phyloP scores from a whole-genome alignment of 345 rosid genomes.

The Syzygium aromaticum region DNA sequence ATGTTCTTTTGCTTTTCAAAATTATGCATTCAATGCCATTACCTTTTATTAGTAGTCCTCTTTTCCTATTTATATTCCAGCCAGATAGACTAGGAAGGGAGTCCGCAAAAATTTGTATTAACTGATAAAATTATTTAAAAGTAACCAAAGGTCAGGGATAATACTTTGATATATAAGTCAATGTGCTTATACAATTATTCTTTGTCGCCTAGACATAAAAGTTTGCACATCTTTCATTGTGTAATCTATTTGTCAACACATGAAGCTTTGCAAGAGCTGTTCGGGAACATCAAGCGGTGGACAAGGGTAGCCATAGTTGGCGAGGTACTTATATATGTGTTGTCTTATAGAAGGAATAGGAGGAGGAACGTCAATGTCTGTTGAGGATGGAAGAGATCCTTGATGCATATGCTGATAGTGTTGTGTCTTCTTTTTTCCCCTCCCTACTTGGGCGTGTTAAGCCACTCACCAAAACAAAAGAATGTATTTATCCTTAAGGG shows the following conservation, averaged over 20 bases:
- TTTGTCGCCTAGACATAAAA: neutral
- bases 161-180: neutral
- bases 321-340: neutral
- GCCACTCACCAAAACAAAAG: neutral
- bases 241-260: neutral
- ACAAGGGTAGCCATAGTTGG: neutral
- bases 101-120: neutral
- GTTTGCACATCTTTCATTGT: neutral
- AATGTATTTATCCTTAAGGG: neutral
- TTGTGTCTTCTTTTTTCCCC: neutral
- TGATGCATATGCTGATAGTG: neutral
- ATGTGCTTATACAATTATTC: neutral
- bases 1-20: neutral
- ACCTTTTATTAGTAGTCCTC: neutral
- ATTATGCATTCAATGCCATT: neutral
- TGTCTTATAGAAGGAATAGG: neutral
- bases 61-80: neutral
- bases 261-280: neutral
- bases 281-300: neutral
- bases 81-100: neutral
- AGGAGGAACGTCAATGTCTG: neutral
- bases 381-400: neutral
- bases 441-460: neutral
- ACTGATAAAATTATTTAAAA: too few species aligned
- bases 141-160: neutral